A percentile compares a stretch with the other conserved stretches of the same genome.
phyloP scores from a whole-genome alignment of 73 alveolate species.

The Paraurostyla sp. region DNA sequence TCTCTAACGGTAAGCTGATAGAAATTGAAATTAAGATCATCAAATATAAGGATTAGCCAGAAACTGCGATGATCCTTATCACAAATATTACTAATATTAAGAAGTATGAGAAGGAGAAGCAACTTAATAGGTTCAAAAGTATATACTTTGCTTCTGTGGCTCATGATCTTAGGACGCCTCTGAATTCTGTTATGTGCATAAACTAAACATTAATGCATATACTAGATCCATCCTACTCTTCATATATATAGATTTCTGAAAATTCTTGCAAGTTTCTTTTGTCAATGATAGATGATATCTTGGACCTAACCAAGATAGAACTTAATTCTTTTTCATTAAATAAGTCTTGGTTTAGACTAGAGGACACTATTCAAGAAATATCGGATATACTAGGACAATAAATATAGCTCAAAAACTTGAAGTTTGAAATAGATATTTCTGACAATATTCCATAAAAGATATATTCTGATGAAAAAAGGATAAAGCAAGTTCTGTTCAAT shows the following conservation, averaged over 20 bases:
- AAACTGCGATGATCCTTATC: slow-evolving; percentile 25
- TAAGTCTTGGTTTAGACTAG: slow-evolving; percentile 17
- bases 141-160: slow-evolving; percentile 66
- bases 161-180: slow-evolving; percentile 72
- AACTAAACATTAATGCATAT: slow-evolving; percentile 38
- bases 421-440: slow-evolving; percentile 34
- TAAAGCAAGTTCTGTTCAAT: slow-evolving; percentile 54
- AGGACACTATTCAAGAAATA: slow-evolving; percentile 9
- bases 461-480: slow-evolving; percentile 58
- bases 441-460: slow-evolving; percentile 40
- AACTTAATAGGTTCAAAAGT: slow-evolving; percentile 42
- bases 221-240: neutral
- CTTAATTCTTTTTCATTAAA: slow-evolving; percentile 48
- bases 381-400: slow-evolving; percentile 26
- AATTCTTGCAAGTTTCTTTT: slow-evolving; percentile 61
- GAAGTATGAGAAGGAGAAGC: slow-evolving; percentile 52
- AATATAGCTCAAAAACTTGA: slow-evolving; percentile 21
- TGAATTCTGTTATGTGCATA: slow-evolving; percentile 59
- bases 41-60: slow-evolving; percentile 6
- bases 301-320: slow-evolving; percentile 60
- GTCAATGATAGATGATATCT: slow-evolving; percentile 60
- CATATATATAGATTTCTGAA: slow-evolving; percentile 17
- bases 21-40: neutral
- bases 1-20: neutral
- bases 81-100: slow-evolving; percentile 62